Evolutionary conservation across 768 basidiomycete genomes (phyloP).

Genomic region (Sporobolomyces phaffii): DNA sequence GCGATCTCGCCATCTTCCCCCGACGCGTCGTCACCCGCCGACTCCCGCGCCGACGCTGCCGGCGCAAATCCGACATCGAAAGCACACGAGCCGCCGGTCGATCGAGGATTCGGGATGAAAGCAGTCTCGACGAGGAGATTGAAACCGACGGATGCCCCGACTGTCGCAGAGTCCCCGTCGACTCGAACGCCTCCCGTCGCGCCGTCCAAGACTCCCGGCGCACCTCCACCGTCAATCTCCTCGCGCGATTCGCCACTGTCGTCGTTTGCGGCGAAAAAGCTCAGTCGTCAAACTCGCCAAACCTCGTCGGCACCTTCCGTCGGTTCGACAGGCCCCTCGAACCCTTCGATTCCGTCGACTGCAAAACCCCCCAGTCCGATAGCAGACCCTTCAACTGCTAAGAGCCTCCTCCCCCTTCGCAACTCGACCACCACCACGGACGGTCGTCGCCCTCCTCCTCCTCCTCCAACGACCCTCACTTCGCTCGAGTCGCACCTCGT

Average conservation of each 20-base stretch:
- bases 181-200: background rate
- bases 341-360: background rate
- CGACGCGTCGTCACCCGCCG: background rate
- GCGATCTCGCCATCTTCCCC: slow-evolving; percentile 4
- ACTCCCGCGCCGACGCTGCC: background rate
- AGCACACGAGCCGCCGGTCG: no score
- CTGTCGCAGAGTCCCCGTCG: no score
- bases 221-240: background rate
- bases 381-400: no score
- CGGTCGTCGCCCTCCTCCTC: background rate
- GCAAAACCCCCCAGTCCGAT: no score
- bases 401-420: no score
- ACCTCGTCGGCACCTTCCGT: no score
- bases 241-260: no score
- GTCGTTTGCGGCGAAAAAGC: slow-evolving; percentile 18
- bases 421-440: no score
- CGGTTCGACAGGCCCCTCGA: no score
- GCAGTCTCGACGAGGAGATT: slow-evolving; percentile 6
- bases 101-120: background rate
- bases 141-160: background rate
- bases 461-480: background rate
- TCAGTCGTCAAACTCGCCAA: background rate
- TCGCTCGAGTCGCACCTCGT: background rate
- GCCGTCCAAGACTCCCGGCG: background rate
- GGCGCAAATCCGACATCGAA: background rate